phyloP scores from a whole-genome alignment of 108 stramenopile genomes.

The Aurantiochytrium sp. region DNA sequence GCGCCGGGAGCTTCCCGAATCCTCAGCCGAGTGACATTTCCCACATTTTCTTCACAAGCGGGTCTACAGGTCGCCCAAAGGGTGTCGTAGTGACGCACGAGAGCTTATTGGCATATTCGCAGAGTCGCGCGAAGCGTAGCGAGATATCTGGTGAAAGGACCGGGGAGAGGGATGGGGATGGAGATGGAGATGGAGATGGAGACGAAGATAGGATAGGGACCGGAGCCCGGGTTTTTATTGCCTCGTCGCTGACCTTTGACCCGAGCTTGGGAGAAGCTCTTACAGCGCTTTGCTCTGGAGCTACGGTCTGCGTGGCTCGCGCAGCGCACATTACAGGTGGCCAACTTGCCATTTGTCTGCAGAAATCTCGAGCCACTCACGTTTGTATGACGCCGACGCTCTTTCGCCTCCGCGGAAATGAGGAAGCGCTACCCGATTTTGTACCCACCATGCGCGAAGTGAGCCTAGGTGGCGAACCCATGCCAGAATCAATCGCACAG shows the following conservation, averaged over 20 bases:
- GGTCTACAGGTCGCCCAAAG: neutral
- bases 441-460: neutral
- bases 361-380: neutral
- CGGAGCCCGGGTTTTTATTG: neutral
- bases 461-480: slow-evolving; percentile 3
- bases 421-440: neutral
- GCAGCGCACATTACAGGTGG: neutral
- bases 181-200: neutral
- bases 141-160: too few relatives aligned
- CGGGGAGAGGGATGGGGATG: neutral
- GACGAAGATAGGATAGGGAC: too few relatives aligned
- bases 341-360: neutral
- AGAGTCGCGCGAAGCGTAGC: too few relatives aligned
- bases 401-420: neutral
- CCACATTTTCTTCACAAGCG: slow-evolving; percentile 6
- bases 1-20: neutral
- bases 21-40: neutral
- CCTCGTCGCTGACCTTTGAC: slow-evolving; percentile 4
- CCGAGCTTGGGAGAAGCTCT: neutral
- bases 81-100: neutral
- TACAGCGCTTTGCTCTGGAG: neutral
- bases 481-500: neutral
- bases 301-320: neutral
- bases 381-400: neutral
- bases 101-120: neutral